Conservation (phyloP, 345 rosid species). For the Bruguiera gymnorhiza region DNA sequence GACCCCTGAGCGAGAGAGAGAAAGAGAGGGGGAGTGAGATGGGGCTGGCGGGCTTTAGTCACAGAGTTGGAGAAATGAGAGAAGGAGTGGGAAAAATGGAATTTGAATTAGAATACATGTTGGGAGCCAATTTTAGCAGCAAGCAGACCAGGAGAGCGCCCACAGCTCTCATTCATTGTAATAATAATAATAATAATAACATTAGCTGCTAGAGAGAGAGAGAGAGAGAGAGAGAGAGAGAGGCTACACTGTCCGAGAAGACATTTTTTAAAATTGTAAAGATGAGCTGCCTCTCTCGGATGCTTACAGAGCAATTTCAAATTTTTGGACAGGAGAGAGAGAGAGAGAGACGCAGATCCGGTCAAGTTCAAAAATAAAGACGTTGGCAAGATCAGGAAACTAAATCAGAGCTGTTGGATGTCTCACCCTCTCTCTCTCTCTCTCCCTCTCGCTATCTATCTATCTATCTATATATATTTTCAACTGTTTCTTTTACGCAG, state of each 20-base stretch:
- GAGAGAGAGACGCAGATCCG: constrained; percentile 4
- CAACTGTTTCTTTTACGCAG: too few relatives aligned
- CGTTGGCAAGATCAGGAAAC: background rate
- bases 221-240: constrained; percentile 2
- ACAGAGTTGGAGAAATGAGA: too few relatives aligned
- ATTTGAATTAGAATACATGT: background rate
- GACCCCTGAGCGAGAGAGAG: background rate
- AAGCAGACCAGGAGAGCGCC: too few relatives aligned
- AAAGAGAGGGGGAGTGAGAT: background rate
- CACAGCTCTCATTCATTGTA: too few relatives aligned
- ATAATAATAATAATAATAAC: too few relatives aligned
- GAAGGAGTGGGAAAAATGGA: background rate
- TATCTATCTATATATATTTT: too few relatives aligned
- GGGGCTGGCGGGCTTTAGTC: too few relatives aligned
- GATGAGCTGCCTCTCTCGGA: background rate
- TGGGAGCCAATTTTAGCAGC: too few relatives aligned
- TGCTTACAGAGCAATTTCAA: constrained; percentile 15
- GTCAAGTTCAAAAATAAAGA: background rate
- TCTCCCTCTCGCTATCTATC: too few relatives aligned
- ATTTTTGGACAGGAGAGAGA: constrained; percentile 13
- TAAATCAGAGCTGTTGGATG: constrained; percentile 17
- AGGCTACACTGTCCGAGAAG: constrained; percentile 24
- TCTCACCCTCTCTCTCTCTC: background rate
- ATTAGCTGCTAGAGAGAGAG: background rate
- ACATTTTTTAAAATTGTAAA: constrained; percentile 25